Evolutionary conservation across 345 rosid species (phyloP), one percentile per base, ranked within the genome.

Genomic region (Corchorus capsularis): DNA sequence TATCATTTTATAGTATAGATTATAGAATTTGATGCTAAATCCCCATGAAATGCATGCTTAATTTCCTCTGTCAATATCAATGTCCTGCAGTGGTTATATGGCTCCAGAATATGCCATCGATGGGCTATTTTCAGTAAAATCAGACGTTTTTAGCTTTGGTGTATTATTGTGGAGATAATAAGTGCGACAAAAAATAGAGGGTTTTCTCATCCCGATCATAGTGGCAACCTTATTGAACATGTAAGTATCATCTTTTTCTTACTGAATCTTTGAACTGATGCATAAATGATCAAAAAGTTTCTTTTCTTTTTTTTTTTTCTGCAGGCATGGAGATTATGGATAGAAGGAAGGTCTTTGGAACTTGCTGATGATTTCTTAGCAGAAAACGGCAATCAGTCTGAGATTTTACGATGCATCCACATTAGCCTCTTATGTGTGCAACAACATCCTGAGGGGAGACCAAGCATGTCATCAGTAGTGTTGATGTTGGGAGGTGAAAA

Each of bases 381-480:
- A 2, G 65, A 56, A 47, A 70, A 72, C 8, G 81, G 59, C 35
- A 57, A 80, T n/a, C 8, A 63, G 6, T 61, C 79, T 4, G 80
- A 85, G 57, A 82, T 79, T 8, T 3, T 61, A 50, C 27, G 86
- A 0, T 84, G 82, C 78, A 81, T 83, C 66, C 91, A 85, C 34
- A 65, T 87, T 10, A 69, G 87, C 47, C 80, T 87, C 32, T 55
- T 85, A 14, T 82, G 91, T 15, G 79, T 87, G 59, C 88, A 87
- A 22, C 85, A 79, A 0, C 60, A 22, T 61, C 87, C 80, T 0
- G 81, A 79, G 43, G 84, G 82, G 69, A 79, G 86, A 75, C 89
- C 86, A 16, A 83, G 45, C 74, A 84, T 88, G 86, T 63, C 84
- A n/a, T 59, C 81, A 0, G 87, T 81, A 54, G 79, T 77, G 13